Base-by-base conservation (phyloP, 306 rosid species). In the Sicyos baderoa region DNA sequence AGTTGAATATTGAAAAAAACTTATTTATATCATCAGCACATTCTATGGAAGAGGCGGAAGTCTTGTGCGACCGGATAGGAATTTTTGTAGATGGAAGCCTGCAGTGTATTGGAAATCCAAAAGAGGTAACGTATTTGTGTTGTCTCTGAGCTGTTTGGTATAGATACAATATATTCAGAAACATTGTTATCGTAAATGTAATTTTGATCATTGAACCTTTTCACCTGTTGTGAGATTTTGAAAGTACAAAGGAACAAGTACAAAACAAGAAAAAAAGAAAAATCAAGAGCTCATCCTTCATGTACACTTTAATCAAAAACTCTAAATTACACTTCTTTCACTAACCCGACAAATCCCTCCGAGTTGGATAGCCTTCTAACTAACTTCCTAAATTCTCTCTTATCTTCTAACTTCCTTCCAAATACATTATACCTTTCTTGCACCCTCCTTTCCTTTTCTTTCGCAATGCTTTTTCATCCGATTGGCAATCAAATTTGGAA, bases 21-120 rank as follows among this genome's bases (percentile, higher is more conserved):
- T 54, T 10, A 29, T 35, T 29, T 18, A 15, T 59, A 5, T 63
- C 55, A 79, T 76, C 90, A 89, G 96, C 96, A 45, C 96, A 91
- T 83, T 91, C 96, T 54, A 91, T 87, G 96, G 97, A 91, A 82
- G 96, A 91, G 81, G 96, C 96, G 47, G 96, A 91, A 75, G 89
- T 83, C 52, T 78, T 89, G 25, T 91, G 95, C 54, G 96, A 89
- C 71, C 87, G 95, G 71, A 57, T 89, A 59, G 96, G 96, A 77
- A 86, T 89, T 54, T 89, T 91, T 37, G 95, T 83, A 21, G 92
- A 87, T 74, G 95, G 97, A 48, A 80, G 84, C 82, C 78, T 87
- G 82, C 95, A 89, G 75, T 91, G 97, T 78, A 83, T 91, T 42
- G 97, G 97, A 75, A 86, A 89, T 77, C 90, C 97, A 42, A 91